Evolutionary conservation across 78 protist genomes (phyloP).

Genomic region (Dictyostelium capitatum): DNA sequence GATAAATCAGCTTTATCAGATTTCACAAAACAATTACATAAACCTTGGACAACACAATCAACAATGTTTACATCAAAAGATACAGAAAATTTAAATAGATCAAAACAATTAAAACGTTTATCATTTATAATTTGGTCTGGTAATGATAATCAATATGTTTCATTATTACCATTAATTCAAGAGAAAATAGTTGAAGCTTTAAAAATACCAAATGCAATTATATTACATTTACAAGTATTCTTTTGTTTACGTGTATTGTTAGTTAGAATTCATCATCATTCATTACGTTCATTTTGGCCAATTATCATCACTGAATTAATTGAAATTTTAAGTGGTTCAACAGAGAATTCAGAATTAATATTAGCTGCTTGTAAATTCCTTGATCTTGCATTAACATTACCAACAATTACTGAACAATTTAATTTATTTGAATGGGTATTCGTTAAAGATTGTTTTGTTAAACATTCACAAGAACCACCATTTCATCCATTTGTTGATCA

Average conservation of each 20-base stretch:
- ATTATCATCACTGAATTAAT: constrained; percentile 63
- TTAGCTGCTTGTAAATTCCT: constrained; percentile 74
- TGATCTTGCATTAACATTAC: constrained; percentile 57
- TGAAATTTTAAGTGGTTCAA: constrained; percentile 24
- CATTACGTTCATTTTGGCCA: constrained; percentile 77
- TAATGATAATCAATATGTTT: constrained; percentile 53
- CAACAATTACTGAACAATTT: constrained; percentile 69
- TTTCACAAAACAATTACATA: constrained; percentile 45
- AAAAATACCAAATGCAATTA: constrained; percentile 59
- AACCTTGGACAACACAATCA: constrained; percentile 41
- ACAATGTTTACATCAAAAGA: constrained; percentile 72
- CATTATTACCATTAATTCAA: constrained; percentile 38
- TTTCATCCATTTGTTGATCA: constrained; percentile 58
- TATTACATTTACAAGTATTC: constrained; percentile 66
- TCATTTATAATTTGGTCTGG: constrained; percentile 70
- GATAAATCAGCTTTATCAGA: constrained; percentile 78
- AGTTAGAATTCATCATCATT: constrained; percentile 44
- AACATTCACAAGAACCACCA: constrained; percentile 56
- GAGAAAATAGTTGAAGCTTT: constrained; percentile 80
- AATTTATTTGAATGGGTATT: constrained; percentile 75
- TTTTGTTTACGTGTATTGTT: constrained; percentile 55
- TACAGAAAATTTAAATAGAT: constrained; percentile 45
- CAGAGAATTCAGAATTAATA: constrained; percentile 30
- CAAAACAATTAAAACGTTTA: constrained; percentile 66
- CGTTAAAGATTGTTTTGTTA: constrained; percentile 57